A percentile compares a stretch with the other conserved stretches of the same genome.
Conservation (phyloP, 2,329 filamentous ascomycete species). For the Piedraia hortae region DNA sequence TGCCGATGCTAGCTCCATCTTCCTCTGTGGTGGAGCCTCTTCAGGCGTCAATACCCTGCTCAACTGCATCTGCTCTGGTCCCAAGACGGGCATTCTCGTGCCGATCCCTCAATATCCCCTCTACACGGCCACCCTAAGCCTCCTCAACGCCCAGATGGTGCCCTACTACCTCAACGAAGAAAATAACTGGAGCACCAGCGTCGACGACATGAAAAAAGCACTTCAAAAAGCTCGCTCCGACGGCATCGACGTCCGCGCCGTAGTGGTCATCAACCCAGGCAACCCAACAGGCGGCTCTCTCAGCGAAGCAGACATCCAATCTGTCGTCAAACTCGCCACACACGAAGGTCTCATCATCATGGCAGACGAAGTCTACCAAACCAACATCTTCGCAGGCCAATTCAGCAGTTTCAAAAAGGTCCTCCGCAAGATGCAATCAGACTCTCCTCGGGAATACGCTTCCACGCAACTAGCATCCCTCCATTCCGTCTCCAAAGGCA, state of each 20-base stretch:
- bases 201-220: slow-evolving; percentile 46
- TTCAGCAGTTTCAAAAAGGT: slow-evolving; percentile 91
- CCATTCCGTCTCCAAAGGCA: slow-evolving; percentile 88
- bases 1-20: slow-evolving; percentile 55
- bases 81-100: slow-evolving; percentile 59
- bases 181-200: slow-evolving; percentile 64
- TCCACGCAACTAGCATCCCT: slow-evolving; percentile 68
- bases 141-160: slow-evolving; percentile 65
- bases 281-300: slow-evolving; percentile 88
- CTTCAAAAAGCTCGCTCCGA: slow-evolving; percentile 47
- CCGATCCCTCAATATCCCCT: slow-evolving; percentile 96
- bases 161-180: slow-evolving; percentile 84
- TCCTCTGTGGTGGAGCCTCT: slow-evolving; percentile 74
- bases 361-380: slow-evolving; percentile 97
- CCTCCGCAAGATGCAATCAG: slow-evolving; percentile 46
- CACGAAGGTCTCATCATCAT: slow-evolving; percentile 69
- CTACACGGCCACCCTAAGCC: slow-evolving; percentile 72
- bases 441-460: slow-evolving; percentile 43
- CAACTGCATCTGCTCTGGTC: slow-evolving; percentile 56
- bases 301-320: slow-evolving; percentile 47
- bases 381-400: slow-evolving; percentile 82
- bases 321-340: slow-evolving; percentile 64
- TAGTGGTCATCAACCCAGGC: slow-evolving; percentile 94
- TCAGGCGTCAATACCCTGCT: slow-evolving; percentile 86
- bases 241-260: slow-evolving; percentile 67